Percentiles rank a stretch among this genome's conserved stretches.
Conservation (phyloP, 2,329 filamentous ascomycete species). For the Ceratocystis eucalypticola region DNA sequence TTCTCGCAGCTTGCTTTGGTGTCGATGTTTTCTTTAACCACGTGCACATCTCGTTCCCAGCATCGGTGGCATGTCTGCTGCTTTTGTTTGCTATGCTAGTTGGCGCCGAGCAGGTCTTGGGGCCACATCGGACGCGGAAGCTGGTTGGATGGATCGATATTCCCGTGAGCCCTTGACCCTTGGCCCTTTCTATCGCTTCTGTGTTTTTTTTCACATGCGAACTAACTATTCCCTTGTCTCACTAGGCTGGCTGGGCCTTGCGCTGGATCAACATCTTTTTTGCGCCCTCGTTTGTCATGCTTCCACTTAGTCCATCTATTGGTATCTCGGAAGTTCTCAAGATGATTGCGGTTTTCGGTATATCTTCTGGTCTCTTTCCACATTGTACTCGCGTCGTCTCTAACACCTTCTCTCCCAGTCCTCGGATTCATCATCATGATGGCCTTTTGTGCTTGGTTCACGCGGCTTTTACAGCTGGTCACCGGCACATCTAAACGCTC, state of each 20-base stretch:
- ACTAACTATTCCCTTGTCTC: not conserved
- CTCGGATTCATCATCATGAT: constrained; percentile 43
- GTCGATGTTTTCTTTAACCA: constrained; percentile 33
- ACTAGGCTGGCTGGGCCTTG: constrained; percentile 42
- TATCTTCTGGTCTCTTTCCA: constrained; percentile 21
- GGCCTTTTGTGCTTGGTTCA: constrained; percentile 39
- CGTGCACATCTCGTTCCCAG: constrained; percentile 41
- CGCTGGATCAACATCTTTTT: constrained; percentile 48
- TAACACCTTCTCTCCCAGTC: constrained; percentile 28
- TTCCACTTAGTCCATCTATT: constrained; percentile 43
- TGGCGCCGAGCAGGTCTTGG: constrained; percentile 33
- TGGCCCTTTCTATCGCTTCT: not conserved
- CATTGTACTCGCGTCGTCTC: not conserved
- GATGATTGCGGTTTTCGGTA: constrained; percentile 46
- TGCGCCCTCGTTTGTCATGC: constrained; percentile 44
- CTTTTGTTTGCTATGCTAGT: constrained; percentile 40
- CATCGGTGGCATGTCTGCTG: constrained; percentile 45
- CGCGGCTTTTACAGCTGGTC: constrained; percentile 38
- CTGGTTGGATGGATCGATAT: constrained; percentile 40
- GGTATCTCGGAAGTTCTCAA: constrained; percentile 42
- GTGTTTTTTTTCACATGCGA: no score
- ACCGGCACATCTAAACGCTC: constrained; percentile 40
- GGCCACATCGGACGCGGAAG: constrained; percentile 34
- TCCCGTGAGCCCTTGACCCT: constrained; percentile 30
- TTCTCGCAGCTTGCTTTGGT: constrained; percentile 33